A percentile compares a stretch with the other conserved stretches of the same genome.
These are phyloP conservation scores for Takashimella tepidaria DNA, from an alignment of 1,284 basidiomycete genomes.

Conservation along the genomic window DNA sequence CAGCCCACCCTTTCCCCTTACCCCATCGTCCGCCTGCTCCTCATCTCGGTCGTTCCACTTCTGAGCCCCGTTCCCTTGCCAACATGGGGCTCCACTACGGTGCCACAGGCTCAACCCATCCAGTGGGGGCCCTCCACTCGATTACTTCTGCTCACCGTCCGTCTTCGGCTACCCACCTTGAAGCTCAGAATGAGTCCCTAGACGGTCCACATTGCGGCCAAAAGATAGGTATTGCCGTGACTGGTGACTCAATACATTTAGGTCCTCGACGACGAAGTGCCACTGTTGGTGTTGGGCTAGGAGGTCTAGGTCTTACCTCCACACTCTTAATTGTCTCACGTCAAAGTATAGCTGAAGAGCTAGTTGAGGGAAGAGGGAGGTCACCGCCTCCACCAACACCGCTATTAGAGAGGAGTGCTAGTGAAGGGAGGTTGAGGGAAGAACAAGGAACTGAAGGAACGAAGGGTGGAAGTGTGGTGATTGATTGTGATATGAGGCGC, in stretches of 20 bases:
- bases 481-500: background rate
- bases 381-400: background rate
- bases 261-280: no score
- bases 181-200: no score
- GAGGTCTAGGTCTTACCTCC: no score
- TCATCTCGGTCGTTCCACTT: constrained; percentile 10
- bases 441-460: background rate
- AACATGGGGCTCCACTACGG: constrained; percentile 3
- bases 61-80: constrained; percentile 11
- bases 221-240: no score
- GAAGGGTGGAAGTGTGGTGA: background rate
- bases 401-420: background rate
- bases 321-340: no score
- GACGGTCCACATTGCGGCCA: no score
- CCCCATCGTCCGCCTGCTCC: constrained; percentile 10
- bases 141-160: background rate
- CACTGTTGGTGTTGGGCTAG: no score
- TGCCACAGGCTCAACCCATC: constrained; percentile 6
- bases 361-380: background rate
- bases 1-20: constrained; percentile 1
- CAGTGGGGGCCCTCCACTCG: no score
- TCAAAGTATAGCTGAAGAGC: background rate
- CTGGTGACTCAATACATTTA: no score
- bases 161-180: background rate
- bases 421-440: background rate